Percentiles rank a stretch among this genome's conserved stretches.
phyloP scores from a whole-genome alignment of 2,329 filamentous ascomycete species.

The Fusarium pseudocircinatum region DNA sequence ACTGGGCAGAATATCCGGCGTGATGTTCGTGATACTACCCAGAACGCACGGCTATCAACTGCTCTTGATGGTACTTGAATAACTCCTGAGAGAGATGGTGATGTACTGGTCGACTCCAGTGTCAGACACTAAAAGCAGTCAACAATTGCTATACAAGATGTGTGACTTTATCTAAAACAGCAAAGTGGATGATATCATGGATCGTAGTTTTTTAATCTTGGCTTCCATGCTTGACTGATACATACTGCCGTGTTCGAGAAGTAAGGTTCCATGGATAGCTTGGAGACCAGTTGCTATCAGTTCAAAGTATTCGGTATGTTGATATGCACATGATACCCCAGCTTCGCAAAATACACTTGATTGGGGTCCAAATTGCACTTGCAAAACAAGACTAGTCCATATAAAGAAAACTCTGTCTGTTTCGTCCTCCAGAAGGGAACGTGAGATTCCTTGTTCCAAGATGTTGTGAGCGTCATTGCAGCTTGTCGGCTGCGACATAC shows the following conservation, averaged over 20 bases:
- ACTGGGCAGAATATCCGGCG: neutral
- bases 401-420: slow-evolving; percentile 16
- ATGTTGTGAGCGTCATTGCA: slow-evolving; percentile 25
- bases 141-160: slow-evolving; percentile 9
- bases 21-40: neutral
- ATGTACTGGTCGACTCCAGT: slow-evolving; percentile 5
- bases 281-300: slow-evolving; percentile 6
- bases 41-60: neutral
- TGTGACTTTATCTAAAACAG: slow-evolving; percentile 38
- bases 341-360: slow-evolving; percentile 40
- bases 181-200: slow-evolving; percentile 38
- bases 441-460: slow-evolving; percentile 20
- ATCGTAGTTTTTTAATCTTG: slow-evolving; percentile 26
- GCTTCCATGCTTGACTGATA: slow-evolving; percentile 35
- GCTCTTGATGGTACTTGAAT: slow-evolving; percentile 11
- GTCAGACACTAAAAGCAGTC: slow-evolving; percentile 15
- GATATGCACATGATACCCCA: slow-evolving; percentile 9
- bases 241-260: slow-evolving; percentile 26
- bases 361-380: slow-evolving; percentile 37
- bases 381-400: slow-evolving; percentile 37
- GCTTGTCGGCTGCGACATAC: slow-evolving; percentile 34
- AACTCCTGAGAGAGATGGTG: neutral
- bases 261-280: slow-evolving; percentile 26
- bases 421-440: slow-evolving; percentile 19
- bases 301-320: slow-evolving; percentile 8